Evolutionary conservation across 495 filamentous ascomycete genomes (phyloP).

Genomic region (Neurospora sublineolata): DNA sequence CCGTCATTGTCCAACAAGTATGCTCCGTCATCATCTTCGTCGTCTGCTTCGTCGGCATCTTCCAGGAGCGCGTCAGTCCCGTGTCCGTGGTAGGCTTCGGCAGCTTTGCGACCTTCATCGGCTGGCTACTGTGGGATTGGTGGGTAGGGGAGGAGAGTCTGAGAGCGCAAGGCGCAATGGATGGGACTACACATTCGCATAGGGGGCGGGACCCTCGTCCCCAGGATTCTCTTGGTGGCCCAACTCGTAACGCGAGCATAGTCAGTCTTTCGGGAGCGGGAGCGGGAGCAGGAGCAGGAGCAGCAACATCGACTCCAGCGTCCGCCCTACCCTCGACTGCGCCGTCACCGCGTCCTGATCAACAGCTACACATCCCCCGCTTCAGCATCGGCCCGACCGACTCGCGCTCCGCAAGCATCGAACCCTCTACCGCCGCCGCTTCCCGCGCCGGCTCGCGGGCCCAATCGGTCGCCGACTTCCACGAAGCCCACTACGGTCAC

Average conservation of each 20-base stretch:
- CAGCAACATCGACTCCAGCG: not conserved
- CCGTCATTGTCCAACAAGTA: slow-evolving; percentile 93
- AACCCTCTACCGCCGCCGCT: slow-evolving; percentile 24
- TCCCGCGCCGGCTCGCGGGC: slow-evolving; percentile 1
- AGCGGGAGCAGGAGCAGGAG: not conserved
- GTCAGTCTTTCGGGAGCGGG: slow-evolving; percentile 15
- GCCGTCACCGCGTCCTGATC: slow-evolving; percentile 22
- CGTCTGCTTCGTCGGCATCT: slow-evolving; percentile 86
- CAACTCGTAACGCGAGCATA: slow-evolving; percentile 13
- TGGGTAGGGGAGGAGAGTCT: slow-evolving; percentile 54
- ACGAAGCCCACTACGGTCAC: not conserved
- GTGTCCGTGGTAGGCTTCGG: slow-evolving; percentile 77
- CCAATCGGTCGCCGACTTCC: not conserved
- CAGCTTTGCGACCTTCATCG: slow-evolving; percentile 69
- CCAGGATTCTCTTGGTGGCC: slow-evolving; percentile 12
- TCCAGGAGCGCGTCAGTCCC: slow-evolving; percentile 71
- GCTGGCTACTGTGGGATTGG: slow-evolving; percentile 83
- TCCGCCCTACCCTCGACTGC: slow-evolving; percentile 24
- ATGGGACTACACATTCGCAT: slow-evolving; percentile 8
- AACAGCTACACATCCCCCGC: slow-evolving; percentile 8
- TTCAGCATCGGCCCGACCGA: slow-evolving; percentile 5
- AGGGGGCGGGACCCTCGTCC: slow-evolving; percentile 9
- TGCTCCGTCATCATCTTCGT: slow-evolving; percentile 89
- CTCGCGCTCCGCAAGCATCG: slow-evolving; percentile 25
- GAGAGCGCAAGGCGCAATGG: slow-evolving; percentile 29